A percentile compares a stretch with the other conserved stretches of the same genome.
Conservation (phyloP, 1,284 basidiomycete species). For the Termitomyces sp. region DNA sequence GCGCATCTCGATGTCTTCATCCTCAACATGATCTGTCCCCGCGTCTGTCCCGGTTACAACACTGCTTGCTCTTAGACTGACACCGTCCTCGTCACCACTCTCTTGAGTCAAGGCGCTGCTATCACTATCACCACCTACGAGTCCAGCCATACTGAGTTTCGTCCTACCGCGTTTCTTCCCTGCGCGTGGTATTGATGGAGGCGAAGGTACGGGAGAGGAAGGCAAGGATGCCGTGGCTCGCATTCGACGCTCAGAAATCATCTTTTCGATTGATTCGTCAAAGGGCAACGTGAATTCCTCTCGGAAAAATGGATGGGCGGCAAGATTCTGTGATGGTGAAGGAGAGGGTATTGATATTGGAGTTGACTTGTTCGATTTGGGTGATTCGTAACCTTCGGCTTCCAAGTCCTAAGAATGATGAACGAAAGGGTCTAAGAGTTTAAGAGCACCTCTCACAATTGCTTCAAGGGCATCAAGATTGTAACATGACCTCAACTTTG, state of each 20-base stretch:
- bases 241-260: slow-evolving; percentile 58
- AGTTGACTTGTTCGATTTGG: slow-evolving; percentile 40
- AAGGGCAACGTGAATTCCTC: slow-evolving; percentile 60
- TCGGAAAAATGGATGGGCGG: slow-evolving; percentile 62
- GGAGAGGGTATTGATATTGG: slow-evolving; percentile 53
- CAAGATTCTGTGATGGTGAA: slow-evolving; percentile 60
- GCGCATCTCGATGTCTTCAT: slow-evolving; percentile 54
- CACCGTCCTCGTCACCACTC: slow-evolving; percentile 62
- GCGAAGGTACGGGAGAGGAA: slow-evolving; percentile 44
- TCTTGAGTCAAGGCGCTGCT: slow-evolving; percentile 76
- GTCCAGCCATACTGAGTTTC: slow-evolving; percentile 54
- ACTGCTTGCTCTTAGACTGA: slow-evolving; percentile 47
- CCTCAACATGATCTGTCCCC: slow-evolving; percentile 59
- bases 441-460: slow-evolving; percentile 46
- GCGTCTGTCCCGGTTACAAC: slow-evolving; percentile 64
- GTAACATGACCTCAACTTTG: slow-evolving; percentile 66
- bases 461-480: slow-evolving; percentile 74
- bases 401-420: slow-evolving; percentile 41
- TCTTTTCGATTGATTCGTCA: slow-evolving; percentile 51
- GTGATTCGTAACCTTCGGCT: slow-evolving; percentile 55
- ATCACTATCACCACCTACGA: slow-evolving; percentile 73
- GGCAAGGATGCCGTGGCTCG: slow-evolving; percentile 58
- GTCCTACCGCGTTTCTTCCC: slow-evolving; percentile 27
- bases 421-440: slow-evolving; percentile 5
- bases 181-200: slow-evolving; percentile 19